Evolutionary conservation across 2,329 filamentous ascomycete genomes (phyloP).

Genomic region (Paraphaeosphaeria minitans): DNA sequence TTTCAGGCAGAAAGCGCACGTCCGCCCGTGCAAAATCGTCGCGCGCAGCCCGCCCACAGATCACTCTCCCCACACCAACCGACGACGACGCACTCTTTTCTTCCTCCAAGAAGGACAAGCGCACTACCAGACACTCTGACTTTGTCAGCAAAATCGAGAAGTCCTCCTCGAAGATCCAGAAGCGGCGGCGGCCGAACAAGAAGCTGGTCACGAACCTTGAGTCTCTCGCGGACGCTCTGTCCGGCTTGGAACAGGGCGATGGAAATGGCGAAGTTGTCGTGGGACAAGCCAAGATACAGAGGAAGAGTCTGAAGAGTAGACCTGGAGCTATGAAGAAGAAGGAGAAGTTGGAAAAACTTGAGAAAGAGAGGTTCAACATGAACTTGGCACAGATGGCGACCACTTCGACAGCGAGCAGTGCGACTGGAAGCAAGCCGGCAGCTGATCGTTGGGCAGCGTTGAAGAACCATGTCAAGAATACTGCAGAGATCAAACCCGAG

Average conservation of each 20-base stretch:
- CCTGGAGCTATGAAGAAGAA: constrained; percentile 84
- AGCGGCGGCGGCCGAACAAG: constrained; percentile 71
- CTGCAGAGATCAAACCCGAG: constrained; percentile 85
- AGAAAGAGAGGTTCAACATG: constrained; percentile 81
- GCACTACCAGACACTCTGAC: constrained; percentile 76
- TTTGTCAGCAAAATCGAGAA: constrained; percentile 81
- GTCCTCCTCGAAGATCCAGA: constrained; percentile 59
- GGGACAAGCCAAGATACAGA: constrained; percentile 68
- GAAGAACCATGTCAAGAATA: constrained; percentile 81
- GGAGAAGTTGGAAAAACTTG: constrained; percentile 76
- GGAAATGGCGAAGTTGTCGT: constrained; percentile 36
- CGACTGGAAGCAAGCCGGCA: constrained; percentile 18
- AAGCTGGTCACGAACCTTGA: constrained; percentile 79
- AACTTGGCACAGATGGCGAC: constrained; percentile 78
- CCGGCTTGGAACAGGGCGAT: constrained; percentile 58
- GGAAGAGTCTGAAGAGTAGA: constrained; percentile 74
- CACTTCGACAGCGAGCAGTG: constrained; percentile 16
- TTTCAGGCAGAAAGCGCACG: constrained; percentile 40
- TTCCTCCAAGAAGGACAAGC: constrained; percentile 82
- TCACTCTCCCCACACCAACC: constrained; percentile 24
- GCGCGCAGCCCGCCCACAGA: constrained; percentile 28
- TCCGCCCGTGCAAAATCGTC: constrained; percentile 43
- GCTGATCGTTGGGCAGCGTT: constrained; percentile 74
- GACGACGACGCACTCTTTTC: constrained; percentile 62
- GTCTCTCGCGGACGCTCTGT: constrained; percentile 79